These are phyloP conservation scores for Pleurotus citrinopileatus DNA, from an alignment of 768 basidiomycete genomes.

Conservation along the genomic window DNA sequence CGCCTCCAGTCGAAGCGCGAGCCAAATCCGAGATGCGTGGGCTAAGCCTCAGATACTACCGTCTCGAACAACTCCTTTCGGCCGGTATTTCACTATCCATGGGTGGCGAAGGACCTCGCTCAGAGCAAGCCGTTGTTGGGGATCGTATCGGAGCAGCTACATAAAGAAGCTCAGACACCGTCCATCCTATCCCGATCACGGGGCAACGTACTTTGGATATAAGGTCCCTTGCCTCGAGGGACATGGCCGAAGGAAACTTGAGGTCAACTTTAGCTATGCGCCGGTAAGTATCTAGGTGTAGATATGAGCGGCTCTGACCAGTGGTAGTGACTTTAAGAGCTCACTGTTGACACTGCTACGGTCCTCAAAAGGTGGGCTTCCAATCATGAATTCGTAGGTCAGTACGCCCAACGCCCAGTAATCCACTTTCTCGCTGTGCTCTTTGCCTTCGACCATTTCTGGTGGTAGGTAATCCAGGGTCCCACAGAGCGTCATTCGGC, in stretches of 20 bases:
- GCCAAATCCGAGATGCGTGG: too few species aligned
- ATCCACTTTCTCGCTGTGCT: conserved; percentile 89
- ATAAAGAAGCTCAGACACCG: neutral
- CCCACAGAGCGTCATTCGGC: conserved; percentile 89
- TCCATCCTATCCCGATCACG: conserved; percentile 10
- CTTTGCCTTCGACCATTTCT: conserved; percentile 95
- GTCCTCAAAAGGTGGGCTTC: conserved; percentile 82
- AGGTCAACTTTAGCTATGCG: conserved; percentile 89
- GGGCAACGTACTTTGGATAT: conserved; percentile 48
- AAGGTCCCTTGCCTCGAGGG: conserved; percentile 64
- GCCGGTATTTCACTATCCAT: conserved; percentile 76
- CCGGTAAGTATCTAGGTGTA: conserved; percentile 73
- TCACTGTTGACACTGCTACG: conserved; percentile 70
- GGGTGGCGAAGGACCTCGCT: conserved; percentile 76
- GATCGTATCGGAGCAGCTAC: conserved; percentile 83
- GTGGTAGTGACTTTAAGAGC: conserved; percentile 19
- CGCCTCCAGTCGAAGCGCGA: too few species aligned
- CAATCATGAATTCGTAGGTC: conserved; percentile 91
- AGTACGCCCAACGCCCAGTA: conserved; percentile 98
- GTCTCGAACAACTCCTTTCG: conserved; percentile 35
- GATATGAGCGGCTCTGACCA: neutral
- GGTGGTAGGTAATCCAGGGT: conserved; percentile 97
- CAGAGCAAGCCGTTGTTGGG: conserved; percentile 73
- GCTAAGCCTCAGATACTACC: conserved; percentile 15
- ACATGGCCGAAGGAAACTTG: conserved; percentile 54